Conservation (phyloP, 192 early-diverging fungal species). For the Rhizophagus clarus region DNA sequence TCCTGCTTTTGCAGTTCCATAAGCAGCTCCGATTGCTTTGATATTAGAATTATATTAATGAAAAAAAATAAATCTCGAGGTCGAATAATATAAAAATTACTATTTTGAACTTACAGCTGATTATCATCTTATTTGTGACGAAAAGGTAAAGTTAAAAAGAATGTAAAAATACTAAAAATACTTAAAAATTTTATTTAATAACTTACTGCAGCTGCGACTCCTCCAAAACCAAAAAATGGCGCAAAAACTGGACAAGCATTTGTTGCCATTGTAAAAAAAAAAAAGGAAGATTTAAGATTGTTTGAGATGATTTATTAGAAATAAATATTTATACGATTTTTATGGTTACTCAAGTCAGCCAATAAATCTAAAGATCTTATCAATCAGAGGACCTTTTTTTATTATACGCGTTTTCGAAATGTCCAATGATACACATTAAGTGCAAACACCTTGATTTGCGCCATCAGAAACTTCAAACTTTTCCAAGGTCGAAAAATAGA, state of each 20-base stretch:
- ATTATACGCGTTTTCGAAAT: not conserved
- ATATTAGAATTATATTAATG: not conserved
- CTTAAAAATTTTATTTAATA: not conserved
- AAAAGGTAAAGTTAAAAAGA: conserved; percentile 7
- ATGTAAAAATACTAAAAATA: not conserved
- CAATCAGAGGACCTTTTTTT: not conserved
- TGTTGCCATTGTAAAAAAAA: not conserved
- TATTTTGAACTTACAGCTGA: conserved; percentile 61
- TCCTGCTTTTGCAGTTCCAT: conserved; percentile 97
- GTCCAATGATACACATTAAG: not conserved
- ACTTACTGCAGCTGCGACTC: conserved; percentile 82
- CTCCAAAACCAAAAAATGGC: conserved; percentile 94
- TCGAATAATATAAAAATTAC: not conserved
- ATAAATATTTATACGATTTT: not conserved
- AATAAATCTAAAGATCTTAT: not conserved
- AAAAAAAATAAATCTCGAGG: not conserved
- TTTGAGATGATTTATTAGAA: not conserved
- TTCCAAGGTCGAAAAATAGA: not conserved
- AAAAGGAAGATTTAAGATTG: not conserved
- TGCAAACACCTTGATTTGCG: not conserved
- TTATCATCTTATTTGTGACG: conserved; percentile 54
- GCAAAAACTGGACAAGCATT: conserved; percentile 79
- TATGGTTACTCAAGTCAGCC: not conserved
- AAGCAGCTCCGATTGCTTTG: conserved; percentile 91
- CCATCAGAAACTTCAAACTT: not conserved